Percentiles rank a stretch among this genome's conserved stretches.
phyloP scores from a whole-genome alignment of 305 asterid species.

The Ruellia speciosa region DNA sequence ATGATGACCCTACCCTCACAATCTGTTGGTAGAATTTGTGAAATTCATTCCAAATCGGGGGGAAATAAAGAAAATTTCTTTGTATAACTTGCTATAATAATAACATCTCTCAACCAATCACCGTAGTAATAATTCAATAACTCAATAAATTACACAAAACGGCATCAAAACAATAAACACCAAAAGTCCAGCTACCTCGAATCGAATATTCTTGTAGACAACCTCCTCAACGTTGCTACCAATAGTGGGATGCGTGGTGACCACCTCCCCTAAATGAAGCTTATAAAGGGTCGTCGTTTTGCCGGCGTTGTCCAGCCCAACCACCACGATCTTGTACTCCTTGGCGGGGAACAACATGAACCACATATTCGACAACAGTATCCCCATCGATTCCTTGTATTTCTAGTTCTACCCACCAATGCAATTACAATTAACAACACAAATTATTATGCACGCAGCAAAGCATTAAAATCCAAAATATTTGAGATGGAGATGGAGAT shows the following conservation, averaged over 20 bases:
- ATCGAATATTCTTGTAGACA: constrained; percentile 67
- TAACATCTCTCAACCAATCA: no score
- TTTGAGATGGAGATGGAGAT: no score
- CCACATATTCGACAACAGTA: constrained; percentile 62
- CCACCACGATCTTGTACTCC: constrained; percentile 81
- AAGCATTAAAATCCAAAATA: no score
- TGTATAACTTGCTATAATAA: no score
- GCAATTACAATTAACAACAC: constrained; percentile 8
- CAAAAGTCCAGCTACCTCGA: constrained; percentile 37
- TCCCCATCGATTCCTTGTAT: constrained; percentile 40
- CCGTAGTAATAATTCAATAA: no score
- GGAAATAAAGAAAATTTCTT: no score
- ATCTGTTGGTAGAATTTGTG: no score
- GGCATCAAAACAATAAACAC: no score
- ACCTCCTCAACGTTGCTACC: constrained; percentile 85
- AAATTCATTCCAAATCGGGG: no score
- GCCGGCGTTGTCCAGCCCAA: constrained; percentile 78
- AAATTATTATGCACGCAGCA: background rate
- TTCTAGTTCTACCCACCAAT: no score
- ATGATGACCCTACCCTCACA: no score
- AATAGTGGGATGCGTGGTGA: constrained; percentile 71
- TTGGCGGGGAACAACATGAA: constrained; percentile 67
- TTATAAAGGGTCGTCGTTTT: constrained; percentile 81
- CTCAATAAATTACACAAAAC: no score
- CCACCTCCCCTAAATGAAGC: constrained; percentile 74